Evolutionary conservation across 768 basidiomycete genomes (phyloP).

Genomic region (Suillus spraguei): DNA sequence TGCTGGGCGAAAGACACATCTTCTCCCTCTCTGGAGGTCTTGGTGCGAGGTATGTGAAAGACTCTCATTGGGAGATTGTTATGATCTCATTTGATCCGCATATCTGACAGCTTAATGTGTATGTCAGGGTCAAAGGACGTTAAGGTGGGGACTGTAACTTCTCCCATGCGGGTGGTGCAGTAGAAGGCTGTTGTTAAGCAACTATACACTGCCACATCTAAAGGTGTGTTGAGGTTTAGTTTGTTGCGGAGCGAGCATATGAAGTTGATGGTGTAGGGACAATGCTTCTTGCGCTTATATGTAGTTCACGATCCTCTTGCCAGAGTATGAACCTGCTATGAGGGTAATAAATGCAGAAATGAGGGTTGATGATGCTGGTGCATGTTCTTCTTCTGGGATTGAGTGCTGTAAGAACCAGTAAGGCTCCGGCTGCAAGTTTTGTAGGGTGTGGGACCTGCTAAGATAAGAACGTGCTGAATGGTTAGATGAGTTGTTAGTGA

Average conservation of each 20-base stretch:
- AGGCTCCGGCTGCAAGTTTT: no score
- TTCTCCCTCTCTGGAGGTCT: background rate
- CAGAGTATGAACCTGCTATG: slow-evolving; percentile 36
- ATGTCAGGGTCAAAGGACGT: accelerated
- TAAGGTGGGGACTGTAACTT: background rate
- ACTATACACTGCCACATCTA: accelerated
- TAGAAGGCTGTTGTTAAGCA: background rate
- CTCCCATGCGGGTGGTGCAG: background rate
- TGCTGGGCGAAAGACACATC: background rate
- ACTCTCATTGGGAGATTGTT: background rate
- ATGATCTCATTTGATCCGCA: background rate
- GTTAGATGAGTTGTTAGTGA: no score
- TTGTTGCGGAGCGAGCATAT: background rate
- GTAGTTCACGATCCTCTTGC: slow-evolving; percentile 37
- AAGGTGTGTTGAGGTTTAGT: accelerated
- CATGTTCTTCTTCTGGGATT: slow-evolving; percentile 16
- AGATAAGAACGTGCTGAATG: no score
- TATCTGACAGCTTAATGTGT: background rate
- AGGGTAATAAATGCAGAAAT: slow-evolving; percentile 32
- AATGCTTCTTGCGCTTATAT: background rate
- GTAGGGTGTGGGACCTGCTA: no score
- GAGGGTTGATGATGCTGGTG: slow-evolving; percentile 21
- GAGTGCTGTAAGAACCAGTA: no score
- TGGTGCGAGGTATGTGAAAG: background rate
- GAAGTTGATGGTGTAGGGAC: accelerated